phyloP scores from a whole-genome alignment of 768 basidiomycete species.

The Mycena venus region DNA sequence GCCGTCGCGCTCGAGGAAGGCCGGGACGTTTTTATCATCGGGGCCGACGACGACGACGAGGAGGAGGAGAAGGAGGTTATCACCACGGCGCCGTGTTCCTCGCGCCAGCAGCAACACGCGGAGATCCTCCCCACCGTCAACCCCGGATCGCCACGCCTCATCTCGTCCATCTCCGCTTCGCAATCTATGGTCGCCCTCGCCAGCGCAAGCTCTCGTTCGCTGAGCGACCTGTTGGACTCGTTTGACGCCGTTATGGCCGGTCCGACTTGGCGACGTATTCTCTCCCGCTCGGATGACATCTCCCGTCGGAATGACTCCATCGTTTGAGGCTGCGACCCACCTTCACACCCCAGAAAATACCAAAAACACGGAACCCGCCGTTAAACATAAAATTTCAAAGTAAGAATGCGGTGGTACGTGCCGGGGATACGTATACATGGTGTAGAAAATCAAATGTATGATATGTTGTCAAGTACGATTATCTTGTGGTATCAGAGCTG shows the following conservation, averaged over 20 bases:
- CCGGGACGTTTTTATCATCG: neutral
- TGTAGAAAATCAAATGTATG: no score
- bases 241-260: constrained; percentile 7
- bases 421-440: no score
- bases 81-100: neutral
- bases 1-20: neutral
- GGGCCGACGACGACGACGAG: neutral
- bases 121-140: neutral
- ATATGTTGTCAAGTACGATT: no score
- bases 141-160: neutral
- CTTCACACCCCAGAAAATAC: no score
- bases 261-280: constrained; percentile 1
- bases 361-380: no score
- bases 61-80: neutral
- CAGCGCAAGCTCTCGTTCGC: constrained; percentile 21
- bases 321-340: neutral
- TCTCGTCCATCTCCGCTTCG: constrained; percentile 26
- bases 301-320: neutral
- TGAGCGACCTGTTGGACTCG: constrained; percentile 4
- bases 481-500: no score
- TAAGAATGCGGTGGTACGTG: no score
- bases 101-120: neutral
- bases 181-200: constrained; percentile 18
- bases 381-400: no score
- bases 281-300: constrained; percentile 17